Conservation (phyloP, 202 grass and related monocot species). For the Carex arenaria region DNA sequence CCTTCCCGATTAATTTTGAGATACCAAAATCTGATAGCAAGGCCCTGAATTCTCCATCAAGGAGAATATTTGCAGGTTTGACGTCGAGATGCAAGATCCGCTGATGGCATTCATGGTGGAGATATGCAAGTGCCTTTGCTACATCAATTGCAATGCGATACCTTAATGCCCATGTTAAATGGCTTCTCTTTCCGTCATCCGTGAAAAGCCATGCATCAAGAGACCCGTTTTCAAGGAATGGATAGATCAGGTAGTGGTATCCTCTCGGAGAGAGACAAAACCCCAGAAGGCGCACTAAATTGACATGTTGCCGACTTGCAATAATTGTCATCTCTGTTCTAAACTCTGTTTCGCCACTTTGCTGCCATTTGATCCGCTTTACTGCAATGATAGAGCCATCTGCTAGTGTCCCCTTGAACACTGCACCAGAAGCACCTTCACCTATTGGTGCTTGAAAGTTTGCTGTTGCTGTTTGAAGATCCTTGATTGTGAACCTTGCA, state of each 20-base stretch:
- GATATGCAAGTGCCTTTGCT: too few relatives aligned
- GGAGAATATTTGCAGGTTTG: conserved; percentile 60
- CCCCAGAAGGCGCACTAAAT: conserved; percentile 41
- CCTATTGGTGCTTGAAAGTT: conserved; percentile 31
- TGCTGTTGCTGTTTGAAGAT: conserved; percentile 13
- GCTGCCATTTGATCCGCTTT: conserved; percentile 33
- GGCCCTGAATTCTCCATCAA: conserved; percentile 33
- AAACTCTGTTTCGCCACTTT: conserved; percentile 24
- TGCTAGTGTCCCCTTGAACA: conserved; percentile 5
- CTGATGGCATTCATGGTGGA: too few relatives aligned
- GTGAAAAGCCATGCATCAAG: conserved; percentile 5
- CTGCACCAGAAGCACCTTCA: conserved; percentile 26
- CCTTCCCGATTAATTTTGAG: conserved; percentile 41
- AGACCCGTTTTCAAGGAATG: conserved; percentile 48
- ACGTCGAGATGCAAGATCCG: conserved; percentile 51
- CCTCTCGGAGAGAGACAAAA: conserved; percentile 26
- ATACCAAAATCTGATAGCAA: conserved; percentile 54
- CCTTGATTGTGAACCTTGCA: conserved; percentile 20
- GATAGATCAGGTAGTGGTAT: conserved; percentile 32
- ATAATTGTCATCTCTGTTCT: conserved; percentile 27
- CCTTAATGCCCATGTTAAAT: too few relatives aligned
- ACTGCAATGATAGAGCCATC: conserved; percentile 39
- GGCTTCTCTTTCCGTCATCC: too few relatives aligned
- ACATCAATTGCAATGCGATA: too few relatives aligned
- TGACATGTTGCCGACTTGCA: conserved; percentile 38